These are phyloP conservation scores for Aegilops umbellulata DNA, from an alignment of 176 grass and related monocot species.

Conservation along the genomic window DNA sequence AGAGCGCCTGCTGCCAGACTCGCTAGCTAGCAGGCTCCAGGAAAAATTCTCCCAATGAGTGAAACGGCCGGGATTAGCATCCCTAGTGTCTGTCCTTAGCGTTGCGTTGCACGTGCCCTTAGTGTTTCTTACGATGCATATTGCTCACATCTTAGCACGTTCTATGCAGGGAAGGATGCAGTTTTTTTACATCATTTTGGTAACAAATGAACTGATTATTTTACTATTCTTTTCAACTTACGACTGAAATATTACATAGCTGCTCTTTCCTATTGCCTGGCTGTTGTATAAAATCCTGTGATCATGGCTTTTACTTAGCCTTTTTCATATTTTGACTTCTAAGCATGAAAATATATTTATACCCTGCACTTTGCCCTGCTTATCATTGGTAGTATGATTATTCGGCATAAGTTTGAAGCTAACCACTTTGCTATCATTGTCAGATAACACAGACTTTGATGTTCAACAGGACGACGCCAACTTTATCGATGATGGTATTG, in stretches of 20 bases:
- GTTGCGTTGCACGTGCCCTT: no score
- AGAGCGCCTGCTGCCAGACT: no score
- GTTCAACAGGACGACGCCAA: slow-evolving; percentile 63
- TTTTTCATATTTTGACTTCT: slow-evolving; percentile 5
- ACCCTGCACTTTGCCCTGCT: background rate
- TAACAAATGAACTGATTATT: background rate
- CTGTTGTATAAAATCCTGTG: background rate
- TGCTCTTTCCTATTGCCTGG: background rate
- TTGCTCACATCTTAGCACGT: background rate
- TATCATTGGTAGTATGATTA: background rate
- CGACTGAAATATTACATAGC: background rate
- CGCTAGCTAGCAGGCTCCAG: no score
- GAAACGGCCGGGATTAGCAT: no score
- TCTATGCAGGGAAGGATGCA: background rate
- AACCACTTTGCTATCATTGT: slow-evolving; percentile 12
- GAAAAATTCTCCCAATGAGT: no score
- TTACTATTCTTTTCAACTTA: background rate
- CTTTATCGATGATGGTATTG: slow-evolving; percentile 85
- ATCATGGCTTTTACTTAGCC: background rate
- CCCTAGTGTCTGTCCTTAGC: no score
- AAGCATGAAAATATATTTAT: background rate
- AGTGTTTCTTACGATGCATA: background rate
- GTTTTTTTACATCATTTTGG: background rate
- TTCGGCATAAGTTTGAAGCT: slow-evolving; percentile 1
- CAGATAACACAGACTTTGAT: slow-evolving; percentile 35